These are phyloP conservation scores for Tylopilus orsonianus DNA, from an alignment of 1,284 basidiomycete genomes.

Conservation along the genomic window DNA sequence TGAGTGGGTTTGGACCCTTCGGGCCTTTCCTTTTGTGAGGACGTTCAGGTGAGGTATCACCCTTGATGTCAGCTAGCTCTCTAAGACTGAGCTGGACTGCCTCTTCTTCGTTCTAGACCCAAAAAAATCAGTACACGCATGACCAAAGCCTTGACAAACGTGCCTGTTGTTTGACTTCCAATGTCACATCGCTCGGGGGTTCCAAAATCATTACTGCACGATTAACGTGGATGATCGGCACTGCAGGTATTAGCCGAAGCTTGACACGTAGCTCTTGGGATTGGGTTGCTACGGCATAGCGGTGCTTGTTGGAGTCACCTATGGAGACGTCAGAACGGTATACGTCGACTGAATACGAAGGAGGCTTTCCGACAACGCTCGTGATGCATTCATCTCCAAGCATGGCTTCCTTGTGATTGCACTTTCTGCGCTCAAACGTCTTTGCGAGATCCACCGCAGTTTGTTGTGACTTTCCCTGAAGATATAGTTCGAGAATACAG, in stretches of 20 bases:
- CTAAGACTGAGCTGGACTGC: constrained; percentile 47
- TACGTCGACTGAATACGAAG: constrained; percentile 8
- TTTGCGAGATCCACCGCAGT: constrained; percentile 86
- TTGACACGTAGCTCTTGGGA: constrained; percentile 64
- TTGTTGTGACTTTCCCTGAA: constrained; percentile 71
- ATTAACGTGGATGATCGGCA: constrained; percentile 87
- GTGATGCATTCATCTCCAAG: constrained; percentile 82
- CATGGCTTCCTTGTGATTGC: constrained; percentile 88
- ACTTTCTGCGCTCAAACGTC: constrained; percentile 88
- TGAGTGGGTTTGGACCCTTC: constrained; percentile 91
- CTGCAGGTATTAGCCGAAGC: constrained; percentile 72
- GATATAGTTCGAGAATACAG: constrained; percentile 88
- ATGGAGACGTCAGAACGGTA: constrained; percentile 14
- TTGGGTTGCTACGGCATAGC: constrained; percentile 85
- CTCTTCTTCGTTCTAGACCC: constrained; percentile 53
- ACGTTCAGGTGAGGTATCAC: constrained; percentile 37
- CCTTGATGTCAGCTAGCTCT: constrained; percentile 42
- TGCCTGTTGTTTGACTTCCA: constrained; percentile 66
- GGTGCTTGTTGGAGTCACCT: constrained; percentile 89
- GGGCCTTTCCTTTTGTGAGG: constrained; percentile 70
- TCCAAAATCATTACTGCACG: constrained; percentile 89
- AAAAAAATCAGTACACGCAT: constrained; percentile 3
- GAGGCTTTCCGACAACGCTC: constrained; percentile 73
- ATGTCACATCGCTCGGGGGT: constrained; percentile 77
- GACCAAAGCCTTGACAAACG: constrained; percentile 24